A percentile compares a stretch with the other conserved stretches of the same genome.
Conservation (phyloP, 2,329 filamentous ascomycete species). For the Aspergillus sojae region DNA sequence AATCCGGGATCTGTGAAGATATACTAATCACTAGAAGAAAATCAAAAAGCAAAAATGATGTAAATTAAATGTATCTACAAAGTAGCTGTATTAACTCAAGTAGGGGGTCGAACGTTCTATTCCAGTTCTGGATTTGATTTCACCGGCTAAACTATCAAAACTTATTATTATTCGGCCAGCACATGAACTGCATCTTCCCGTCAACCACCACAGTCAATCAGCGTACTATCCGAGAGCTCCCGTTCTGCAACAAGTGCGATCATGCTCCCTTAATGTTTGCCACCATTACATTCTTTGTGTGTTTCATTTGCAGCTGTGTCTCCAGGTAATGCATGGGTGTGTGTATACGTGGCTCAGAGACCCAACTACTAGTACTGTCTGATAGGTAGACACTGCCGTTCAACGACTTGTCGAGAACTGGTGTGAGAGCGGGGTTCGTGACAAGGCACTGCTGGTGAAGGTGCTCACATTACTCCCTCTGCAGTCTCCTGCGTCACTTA, state of each 20-base stretch:
- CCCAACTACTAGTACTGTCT: neutral
- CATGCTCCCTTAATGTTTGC: slow-evolving; percentile 15
- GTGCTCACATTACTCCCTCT: slow-evolving; percentile 13
- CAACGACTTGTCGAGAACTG: slow-evolving; percentile 15
- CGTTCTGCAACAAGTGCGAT: neutral
- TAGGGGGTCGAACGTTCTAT: neutral
- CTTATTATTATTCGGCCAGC: slow-evolving; percentile 13
- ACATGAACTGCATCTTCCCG: slow-evolving; percentile 16
- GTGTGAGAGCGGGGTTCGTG: slow-evolving; percentile 16
- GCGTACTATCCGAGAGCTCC: neutral
- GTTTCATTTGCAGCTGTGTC: slow-evolving; percentile 18
- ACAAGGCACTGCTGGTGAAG: neutral
- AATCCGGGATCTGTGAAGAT: neutral
- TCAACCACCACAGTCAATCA: slow-evolving; percentile 12
- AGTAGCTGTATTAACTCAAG: neutral
- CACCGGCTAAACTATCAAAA: slow-evolving; percentile 1
- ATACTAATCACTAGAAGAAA: neutral
- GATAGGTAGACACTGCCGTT: slow-evolving; percentile 10
- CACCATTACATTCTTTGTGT: slow-evolving; percentile 19
- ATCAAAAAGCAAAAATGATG: neutral
- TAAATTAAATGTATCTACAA: too few species aligned
- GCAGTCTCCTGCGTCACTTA: slow-evolving; percentile 11
- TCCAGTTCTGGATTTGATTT: neutral
- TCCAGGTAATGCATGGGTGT: slow-evolving; percentile 16
- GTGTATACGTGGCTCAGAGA: slow-evolving; percentile 19